These are phyloP conservation scores for Fusarium burgessii DNA, from an alignment of 2,329 filamentous ascomycete species.

Conservation along the genomic window DNA sequence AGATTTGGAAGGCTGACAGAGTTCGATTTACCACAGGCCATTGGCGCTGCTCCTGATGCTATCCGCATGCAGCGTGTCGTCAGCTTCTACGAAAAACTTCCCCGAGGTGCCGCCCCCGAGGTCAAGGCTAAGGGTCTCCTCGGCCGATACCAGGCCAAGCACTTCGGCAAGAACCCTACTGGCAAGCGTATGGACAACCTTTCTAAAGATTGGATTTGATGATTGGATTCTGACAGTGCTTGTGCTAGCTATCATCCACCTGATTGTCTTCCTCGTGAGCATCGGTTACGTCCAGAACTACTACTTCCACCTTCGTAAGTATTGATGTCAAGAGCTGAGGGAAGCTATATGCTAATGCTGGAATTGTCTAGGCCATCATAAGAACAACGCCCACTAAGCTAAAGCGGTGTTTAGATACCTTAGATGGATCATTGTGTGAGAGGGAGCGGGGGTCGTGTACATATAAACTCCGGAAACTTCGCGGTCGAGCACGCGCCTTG, in stretches of 20 bases:
- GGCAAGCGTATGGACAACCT: constrained; percentile 77
- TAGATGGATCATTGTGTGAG: constrained; percentile 42
- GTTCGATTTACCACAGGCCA: constrained; percentile 71
- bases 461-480: constrained; percentile 55
- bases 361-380: constrained; percentile 85
- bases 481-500: constrained; percentile 53
- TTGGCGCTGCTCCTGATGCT: constrained; percentile 95
- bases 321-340: constrained; percentile 43
- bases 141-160: constrained; percentile 87
- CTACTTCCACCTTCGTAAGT: constrained; percentile 99
- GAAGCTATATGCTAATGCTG: constrained; percentile 30
- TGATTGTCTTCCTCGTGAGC: constrained; percentile 79
- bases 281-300: constrained; percentile 98
- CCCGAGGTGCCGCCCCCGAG: constrained; percentile 89
- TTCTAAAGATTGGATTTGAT: constrained; percentile 42
- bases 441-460: constrained; percentile 54
- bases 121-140: constrained; percentile 84
- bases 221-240: constrained; percentile 32
- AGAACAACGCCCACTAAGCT: constrained; percentile 98
- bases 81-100: constrained; percentile 98
- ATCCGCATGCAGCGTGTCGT: constrained; percentile 98
- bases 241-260: constrained; percentile 83
- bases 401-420: constrained; percentile 32
- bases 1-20: constrained; percentile 52
- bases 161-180: constrained; percentile 96